Evolutionary conservation across 1,139 yeast species (phyloP).

Genomic region (Yamadazyma sp.): DNA sequence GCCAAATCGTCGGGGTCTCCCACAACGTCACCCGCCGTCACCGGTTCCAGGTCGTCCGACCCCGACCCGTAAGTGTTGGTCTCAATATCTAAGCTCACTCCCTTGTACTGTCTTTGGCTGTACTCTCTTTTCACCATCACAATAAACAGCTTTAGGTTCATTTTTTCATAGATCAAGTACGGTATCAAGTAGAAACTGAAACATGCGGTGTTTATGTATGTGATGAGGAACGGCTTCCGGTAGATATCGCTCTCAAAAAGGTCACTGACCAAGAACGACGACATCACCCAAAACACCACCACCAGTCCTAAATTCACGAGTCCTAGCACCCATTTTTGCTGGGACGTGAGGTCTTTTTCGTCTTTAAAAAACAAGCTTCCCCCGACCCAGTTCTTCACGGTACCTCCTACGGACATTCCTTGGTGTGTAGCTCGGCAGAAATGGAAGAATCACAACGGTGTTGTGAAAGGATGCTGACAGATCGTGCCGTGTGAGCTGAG

Average conservation of each 20-base stretch:
- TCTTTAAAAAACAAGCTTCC: conserved; percentile 11
- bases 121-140: conserved; percentile 23
- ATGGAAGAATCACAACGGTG: no score
- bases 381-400: conserved; percentile 5
- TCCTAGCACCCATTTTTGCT: conserved; percentile 73
- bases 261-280: conserved; percentile 77
- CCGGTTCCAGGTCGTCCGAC: conserved; percentile 9
- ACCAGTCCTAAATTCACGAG: conserved; percentile 70
- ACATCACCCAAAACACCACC: conserved; percentile 82
- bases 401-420: not conserved
- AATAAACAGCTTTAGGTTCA: conserved; percentile 23
- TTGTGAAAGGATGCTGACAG: not conserved
- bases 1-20: conserved; percentile 11
- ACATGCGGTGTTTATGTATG: conserved; percentile 86
- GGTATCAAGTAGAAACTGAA: conserved; percentile 79
- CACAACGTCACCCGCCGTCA: not conserved
- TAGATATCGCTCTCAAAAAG: conserved; percentile 68
- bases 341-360: conserved; percentile 20
- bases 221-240: conserved; percentile 89
- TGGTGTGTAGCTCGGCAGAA: no score
- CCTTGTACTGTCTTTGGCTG: conserved; percentile 7
- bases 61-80: conserved; percentile 20
- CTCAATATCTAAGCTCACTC: conserved; percentile 9
- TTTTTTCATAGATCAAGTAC: conserved; percentile 34
- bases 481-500: conserved; percentile 2